Base-by-base conservation (phyloP, 306 rosid species). In the Boehmeria nivea region DNA sequence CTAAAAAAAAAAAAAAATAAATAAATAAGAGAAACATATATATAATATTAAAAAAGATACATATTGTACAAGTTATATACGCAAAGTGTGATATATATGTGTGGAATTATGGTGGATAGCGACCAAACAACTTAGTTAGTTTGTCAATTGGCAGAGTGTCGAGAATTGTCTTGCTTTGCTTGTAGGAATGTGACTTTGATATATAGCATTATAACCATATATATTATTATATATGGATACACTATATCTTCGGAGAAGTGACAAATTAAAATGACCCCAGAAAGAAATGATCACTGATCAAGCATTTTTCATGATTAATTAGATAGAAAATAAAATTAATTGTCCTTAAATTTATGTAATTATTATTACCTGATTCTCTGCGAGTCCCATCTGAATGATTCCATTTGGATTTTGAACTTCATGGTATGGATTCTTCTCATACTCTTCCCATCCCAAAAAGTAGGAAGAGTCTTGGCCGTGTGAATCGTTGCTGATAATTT, bases 311-410 rank as follows among this genome's bases (percentile, higher is more conserved):
- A n/a, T n/a, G n/a, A n/a, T n/a, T n/a, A n/a, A n/a, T n/a, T n/a
- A n/a, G n/a, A n/a, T n/a, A n/a, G n/a, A n/a, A n/a, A n/a, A n/a
- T n/a, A n/a, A n/a, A n/a, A n/a, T n/a, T n/a, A n/a, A n/a, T n/a
- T n/a, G n/a, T n/a, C n/a, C n/a, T n/a, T n/a, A n/a, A n/a, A n/a
- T n/a, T 4, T 28, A 31, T 31, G 36, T 31, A 31, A 28, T 28
- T 3, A 28, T 28, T 31, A 31, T 44, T 9, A 74, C 89, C 86
- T 83, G 88, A 73, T 89, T 89, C 67, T 89, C 97, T 4, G 97
- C 97, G 6, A 89, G 90, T 69, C 97, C 95, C 95, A 86, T 86
- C 72, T 89, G 95, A 60, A 89, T 89, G 59, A 89, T 81, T 56
- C 97, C 97, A 0, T 18, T 54, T 36, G 86, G 90, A 52, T 89